Conservation (phyloP, 352 stramenopile species). For the Phytopythium sindhum region DNA sequence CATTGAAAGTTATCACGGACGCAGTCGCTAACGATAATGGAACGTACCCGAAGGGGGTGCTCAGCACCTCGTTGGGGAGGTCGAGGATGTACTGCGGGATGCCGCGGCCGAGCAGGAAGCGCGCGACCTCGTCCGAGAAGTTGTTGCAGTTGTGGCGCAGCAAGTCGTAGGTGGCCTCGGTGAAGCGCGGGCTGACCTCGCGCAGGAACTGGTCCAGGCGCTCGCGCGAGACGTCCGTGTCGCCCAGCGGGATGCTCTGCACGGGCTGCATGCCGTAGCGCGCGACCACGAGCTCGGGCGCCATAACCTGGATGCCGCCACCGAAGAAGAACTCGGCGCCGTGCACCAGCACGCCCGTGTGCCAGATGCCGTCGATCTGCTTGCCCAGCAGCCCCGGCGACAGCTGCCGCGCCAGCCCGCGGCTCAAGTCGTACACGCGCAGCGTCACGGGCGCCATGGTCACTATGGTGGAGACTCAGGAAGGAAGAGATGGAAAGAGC, state of each 20-base stretch:
- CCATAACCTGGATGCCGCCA: slow-evolving; percentile 86
- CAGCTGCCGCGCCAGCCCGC: slow-evolving; percentile 88
- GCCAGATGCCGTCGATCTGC: slow-evolving; percentile 93
- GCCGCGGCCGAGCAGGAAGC: slow-evolving; percentile 80
- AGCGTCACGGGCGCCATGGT: slow-evolving; percentile 66
- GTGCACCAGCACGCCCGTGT: slow-evolving; percentile 82
- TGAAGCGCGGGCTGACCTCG: slow-evolving; percentile 80
- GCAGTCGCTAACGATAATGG: neutral
- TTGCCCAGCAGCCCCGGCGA: slow-evolving; percentile 89
- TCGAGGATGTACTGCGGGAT: slow-evolving; percentile 92
- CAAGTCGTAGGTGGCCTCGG: slow-evolving; percentile 90
- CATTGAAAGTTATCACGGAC: neutral
- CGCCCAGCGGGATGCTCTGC: slow-evolving; percentile 71
- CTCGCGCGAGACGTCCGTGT: slow-evolving; percentile 60
- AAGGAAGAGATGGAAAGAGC: too few relatives aligned
- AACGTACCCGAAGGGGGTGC: slow-evolving; percentile 85
- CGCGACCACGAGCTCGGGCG: slow-evolving; percentile 57
- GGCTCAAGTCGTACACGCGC: slow-evolving; percentile 95
- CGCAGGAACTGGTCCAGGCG: slow-evolving; percentile 87
- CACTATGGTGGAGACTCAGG: too few relatives aligned
- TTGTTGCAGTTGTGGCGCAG: slow-evolving; percentile 97
- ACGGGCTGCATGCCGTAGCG: slow-evolving; percentile 88
- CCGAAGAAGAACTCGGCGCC: slow-evolving; percentile 95
- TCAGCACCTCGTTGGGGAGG: slow-evolving; percentile 85
- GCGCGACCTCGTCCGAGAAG: slow-evolving; percentile 90